A percentile compares a stretch with the other conserved stretches of the same genome.
Evolutionary conservation across 139 green algal species (phyloP).

Genomic region (Dunaliella sp.): DNA sequence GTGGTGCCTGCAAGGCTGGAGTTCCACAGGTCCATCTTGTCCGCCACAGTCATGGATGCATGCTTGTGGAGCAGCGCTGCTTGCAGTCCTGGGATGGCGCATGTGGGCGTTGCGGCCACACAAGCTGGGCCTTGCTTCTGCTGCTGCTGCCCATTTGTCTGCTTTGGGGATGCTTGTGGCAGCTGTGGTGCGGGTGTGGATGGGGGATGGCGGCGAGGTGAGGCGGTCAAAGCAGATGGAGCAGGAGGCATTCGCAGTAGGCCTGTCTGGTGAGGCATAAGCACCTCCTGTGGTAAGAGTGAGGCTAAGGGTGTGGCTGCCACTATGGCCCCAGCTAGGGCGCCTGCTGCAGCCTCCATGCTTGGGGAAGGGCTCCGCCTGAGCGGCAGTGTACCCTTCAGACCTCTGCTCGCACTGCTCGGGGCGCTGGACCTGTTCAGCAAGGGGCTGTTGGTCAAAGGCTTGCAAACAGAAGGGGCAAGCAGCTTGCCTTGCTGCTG

Average conservation of each 20-base stretch:
- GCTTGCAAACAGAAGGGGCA: no score
- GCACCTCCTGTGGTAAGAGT: no score
- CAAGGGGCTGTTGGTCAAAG: background rate
- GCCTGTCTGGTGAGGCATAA: no score
- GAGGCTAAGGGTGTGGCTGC: no score
- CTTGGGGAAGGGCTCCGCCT: background rate
- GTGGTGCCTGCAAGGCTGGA: background rate
- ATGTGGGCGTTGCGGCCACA: background rate
- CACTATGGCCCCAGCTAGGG: no score
- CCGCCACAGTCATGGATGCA: background rate
- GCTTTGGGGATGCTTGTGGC: no score
- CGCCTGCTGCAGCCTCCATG: background rate
- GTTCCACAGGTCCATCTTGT: conserved; percentile 8
- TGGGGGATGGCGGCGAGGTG: no score
- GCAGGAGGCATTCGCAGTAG: no score
- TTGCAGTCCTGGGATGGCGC: background rate
- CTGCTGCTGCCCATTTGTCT: no score
- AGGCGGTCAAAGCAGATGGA: no score
- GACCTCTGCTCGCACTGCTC: background rate
- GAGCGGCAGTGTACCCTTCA: background rate
- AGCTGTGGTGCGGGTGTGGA: no score
- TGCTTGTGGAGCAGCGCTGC: background rate
- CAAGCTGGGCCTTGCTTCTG: no score
- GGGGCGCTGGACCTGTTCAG: background rate
- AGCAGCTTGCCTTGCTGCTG: background rate